Base-by-base conservation (phyloP, 768 basidiomycete species). In the Boletus rubroflammeus region DNA sequence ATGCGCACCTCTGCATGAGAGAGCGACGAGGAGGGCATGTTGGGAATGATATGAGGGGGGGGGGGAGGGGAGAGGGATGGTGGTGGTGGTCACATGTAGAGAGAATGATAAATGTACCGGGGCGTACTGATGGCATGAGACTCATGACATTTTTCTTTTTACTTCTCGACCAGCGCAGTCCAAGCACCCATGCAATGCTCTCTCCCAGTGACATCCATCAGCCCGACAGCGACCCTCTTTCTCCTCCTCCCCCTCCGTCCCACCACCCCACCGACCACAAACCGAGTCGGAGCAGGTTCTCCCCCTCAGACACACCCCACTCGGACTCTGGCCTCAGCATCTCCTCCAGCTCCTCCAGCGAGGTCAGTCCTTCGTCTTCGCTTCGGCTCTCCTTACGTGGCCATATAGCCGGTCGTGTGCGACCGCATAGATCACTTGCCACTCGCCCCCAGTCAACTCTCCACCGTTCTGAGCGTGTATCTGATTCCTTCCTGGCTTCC, bases 291-390 rank as follows among this genome's bases (percentile, higher is more conserved):
- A 3, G 25, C 11, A 14, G 14, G 47, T 44, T 46, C 7, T 51
- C 51, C 11, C 46, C 49, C 26, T 47, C 66, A 6, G 47, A 58
- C 32, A 64, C 66, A 0, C 64, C 69, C 2, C 57, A 59, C 25
- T 69, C 69, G 0, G 68, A 70, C 23, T 71, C 70, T 5, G 68
- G 68, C 13, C 52, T 60, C 47, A 71, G 69, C 47, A 7, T 70
- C 29, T 70, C 68, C 11, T 66, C 68, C 28, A 64, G 51, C 50
- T 70, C 69, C 0, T 72, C 69, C 28, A 43, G 63, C 56, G 70
- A 69, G 70, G 69, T 70, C 58, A 49, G 67, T 53, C 5, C 5
- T 23, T 23, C 34, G 14, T 46, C 19, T 44, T n/a, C 15, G 0
- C 26, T n/a, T n/a, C 26, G 26, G 43, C 32, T 34, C 34, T 47